phyloP scores from a whole-genome alignment of 2,329 filamentous ascomycete genomes.

The Exutisphaerella laricina region DNA sequence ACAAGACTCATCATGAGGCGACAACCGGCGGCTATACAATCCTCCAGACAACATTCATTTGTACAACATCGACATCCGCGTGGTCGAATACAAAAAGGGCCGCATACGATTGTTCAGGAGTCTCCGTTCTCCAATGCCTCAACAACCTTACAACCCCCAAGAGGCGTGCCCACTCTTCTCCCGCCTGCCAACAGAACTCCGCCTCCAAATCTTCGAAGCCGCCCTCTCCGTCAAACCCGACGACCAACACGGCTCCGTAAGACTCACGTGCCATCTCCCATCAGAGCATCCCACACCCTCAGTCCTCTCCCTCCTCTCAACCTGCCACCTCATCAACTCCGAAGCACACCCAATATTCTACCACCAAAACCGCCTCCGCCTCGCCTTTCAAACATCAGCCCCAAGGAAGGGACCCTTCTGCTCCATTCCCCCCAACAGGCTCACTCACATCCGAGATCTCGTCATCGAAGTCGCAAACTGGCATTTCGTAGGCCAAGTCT shows the following conservation, averaged over 20 bases:
- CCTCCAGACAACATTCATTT: too few species aligned
- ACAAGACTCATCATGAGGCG: too few species aligned
- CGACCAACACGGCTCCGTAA: background rate
- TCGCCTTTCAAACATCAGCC: background rate
- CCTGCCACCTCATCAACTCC: background rate
- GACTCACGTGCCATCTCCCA: background rate
- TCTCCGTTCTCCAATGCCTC: too few species aligned
- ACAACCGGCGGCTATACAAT: too few species aligned
- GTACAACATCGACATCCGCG: too few species aligned
- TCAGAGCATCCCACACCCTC: background rate
- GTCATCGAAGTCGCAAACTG: background rate
- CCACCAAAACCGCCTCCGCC: background rate
- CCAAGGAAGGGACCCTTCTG: background rate
- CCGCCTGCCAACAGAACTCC: conserved; percentile 25
- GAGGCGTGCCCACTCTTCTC: conserved; percentile 2
- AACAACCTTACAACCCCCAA: background rate
- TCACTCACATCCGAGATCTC: background rate
- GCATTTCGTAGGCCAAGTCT: background rate
- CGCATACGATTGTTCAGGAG: too few species aligned
- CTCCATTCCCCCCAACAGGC: background rate
- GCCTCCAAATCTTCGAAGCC: conserved; percentile 23
- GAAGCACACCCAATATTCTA: conserved; percentile 1
- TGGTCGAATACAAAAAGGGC: too few species aligned
- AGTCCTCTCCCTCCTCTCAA: background rate
- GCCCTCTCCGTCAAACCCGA: conserved; percentile 12